phyloP scores from a whole-genome alignment of 2,329 filamentous ascomycete genomes.

The Sodiomyces alkalinus region DNA sequence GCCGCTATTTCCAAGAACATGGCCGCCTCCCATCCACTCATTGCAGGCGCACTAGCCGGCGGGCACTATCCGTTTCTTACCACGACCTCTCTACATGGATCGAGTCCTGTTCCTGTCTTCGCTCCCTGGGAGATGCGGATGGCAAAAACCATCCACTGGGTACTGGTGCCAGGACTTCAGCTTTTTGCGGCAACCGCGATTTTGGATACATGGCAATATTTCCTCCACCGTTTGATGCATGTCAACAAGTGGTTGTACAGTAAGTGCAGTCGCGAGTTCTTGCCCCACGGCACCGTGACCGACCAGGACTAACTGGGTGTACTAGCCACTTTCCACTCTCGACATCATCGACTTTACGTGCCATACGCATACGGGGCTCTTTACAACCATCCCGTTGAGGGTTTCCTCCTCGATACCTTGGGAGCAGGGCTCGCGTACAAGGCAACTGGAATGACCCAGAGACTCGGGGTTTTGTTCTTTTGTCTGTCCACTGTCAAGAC shows the following conservation, averaged over 20 bases:
- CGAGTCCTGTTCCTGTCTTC: conserved; percentile 52
- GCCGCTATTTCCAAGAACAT: conserved; percentile 61
- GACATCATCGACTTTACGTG: conserved; percentile 93
- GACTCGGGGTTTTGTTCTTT: conserved; percentile 84
- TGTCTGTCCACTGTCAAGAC: conserved; percentile 85
- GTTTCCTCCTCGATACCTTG: conserved; percentile 81
- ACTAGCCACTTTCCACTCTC: conserved; percentile 59
- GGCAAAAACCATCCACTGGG: conserved; percentile 69
- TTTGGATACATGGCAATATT: conserved; percentile 97
- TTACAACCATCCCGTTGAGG: conserved; percentile 93
- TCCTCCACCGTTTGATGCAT: conserved; percentile 92
- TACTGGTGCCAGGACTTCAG: conserved; percentile 61
- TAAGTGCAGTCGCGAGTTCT: conserved; percentile 45
- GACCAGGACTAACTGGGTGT: conserved; percentile 1
- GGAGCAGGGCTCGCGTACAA: conserved; percentile 79
- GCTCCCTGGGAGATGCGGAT: conserved; percentile 65
- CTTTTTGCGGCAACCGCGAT: conserved; percentile 59
- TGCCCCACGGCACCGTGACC: conserved; percentile 32
- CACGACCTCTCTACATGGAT: conserved; percentile 37
- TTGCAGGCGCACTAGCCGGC: conserved; percentile 64
- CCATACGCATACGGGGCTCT: conserved; percentile 94
- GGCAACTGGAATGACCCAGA: conserved; percentile 62
- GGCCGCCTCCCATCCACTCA: conserved; percentile 51
- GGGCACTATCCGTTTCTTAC: conserved; percentile 64
- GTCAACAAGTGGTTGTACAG: conserved; percentile 95